phyloP scores from a whole-genome alignment of 1,284 basidiomycete genomes.

The Anthracocystis panici-leucophaei region DNA sequence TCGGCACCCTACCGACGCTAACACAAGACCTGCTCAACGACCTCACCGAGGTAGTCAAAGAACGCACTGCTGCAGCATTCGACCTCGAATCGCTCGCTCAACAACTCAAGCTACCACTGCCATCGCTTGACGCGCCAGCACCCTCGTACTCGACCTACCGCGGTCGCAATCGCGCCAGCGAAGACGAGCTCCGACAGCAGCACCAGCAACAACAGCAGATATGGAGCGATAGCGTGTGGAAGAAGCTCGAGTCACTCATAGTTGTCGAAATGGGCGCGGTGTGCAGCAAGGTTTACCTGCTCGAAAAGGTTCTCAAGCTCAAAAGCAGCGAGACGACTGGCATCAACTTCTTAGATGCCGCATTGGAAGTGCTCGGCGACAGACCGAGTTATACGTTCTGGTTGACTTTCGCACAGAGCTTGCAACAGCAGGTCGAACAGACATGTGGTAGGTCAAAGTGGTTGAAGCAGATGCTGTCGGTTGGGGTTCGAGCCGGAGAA shows the following conservation, averaged over 20 bases:
- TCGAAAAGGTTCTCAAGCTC: constrained; percentile 90
- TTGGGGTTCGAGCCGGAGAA: constrained; percentile 70
- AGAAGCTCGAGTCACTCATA: constrained; percentile 81
- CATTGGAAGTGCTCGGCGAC: constrained; percentile 80
- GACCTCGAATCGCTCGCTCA: constrained; percentile 86
- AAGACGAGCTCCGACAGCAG: constrained; percentile 83
- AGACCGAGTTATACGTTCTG: constrained; percentile 92
- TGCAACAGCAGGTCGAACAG: constrained; percentile 77
- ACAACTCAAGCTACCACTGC: constrained; percentile 74
- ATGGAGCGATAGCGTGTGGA: constrained; percentile 85
- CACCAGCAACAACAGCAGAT: constrained; percentile 75
- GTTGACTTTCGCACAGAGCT: constrained; percentile 77
- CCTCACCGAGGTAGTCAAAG: constrained; percentile 83
- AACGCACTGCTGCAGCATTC: constrained; percentile 82
- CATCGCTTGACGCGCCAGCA: constrained; percentile 9
- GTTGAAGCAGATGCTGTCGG: constrained; percentile 85
- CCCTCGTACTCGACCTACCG: constrained; percentile 26
- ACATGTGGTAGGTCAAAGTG: constrained; percentile 82
- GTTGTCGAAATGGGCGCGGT: constrained; percentile 85
- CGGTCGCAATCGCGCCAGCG: constrained; percentile 73
- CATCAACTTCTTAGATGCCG: constrained; percentile 81
- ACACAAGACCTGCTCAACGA: constrained; percentile 84
- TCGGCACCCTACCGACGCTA: constrained; percentile 83
- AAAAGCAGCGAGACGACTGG: constrained; percentile 78
- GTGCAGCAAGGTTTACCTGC: constrained; percentile 81